Base-by-base conservation (phyloP, 1,139 yeast species). In the Hansenula lynferdii region DNA sequence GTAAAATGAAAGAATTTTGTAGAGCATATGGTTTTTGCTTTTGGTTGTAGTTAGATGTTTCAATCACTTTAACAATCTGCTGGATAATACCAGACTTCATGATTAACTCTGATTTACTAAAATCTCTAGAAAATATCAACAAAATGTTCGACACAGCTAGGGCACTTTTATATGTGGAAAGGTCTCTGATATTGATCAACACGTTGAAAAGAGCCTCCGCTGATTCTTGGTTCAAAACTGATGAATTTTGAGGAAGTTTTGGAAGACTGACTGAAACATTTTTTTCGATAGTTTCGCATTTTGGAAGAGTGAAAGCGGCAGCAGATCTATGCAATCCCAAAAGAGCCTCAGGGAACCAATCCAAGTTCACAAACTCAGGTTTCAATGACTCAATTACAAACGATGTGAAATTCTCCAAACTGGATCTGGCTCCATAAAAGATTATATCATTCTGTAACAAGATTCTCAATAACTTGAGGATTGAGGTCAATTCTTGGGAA, bases 261-360 rank as follows among this genome's bases (percentile, higher is more conserved):
- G 46, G 42, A 3, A 57, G 43, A 1, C 51, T 42, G 19, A 46
- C 24, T 0, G 48, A 31, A 9, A 53, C 50, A 9, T 53, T 40
- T 14, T 45, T 46, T 1, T 52, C 45, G 6, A 64, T 47, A 8
- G 43, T 37, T 23, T 58, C 61, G 19, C 57, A 42, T 8, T 44
- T 47, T 1, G 80, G 80, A 2, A 72, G 53, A 32, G 62, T 66
- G 8, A 72, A 64, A 36, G 64, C 69, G 1, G 76, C 63, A 34
- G 79, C 49, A 9, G 75, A 57, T 33, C 70, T 73, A 35, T 75
- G 80, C 36, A 74, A 64, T 3, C 76, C 67, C 12, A 65, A 57
- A 35, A 82, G 55, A 0, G 75, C 71, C 40, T 69, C 66, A 1
- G 75, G 67, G 49, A 75, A 73, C 76, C 80, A 80, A 4, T 64